phyloP scores from a whole-genome alignment of 2,329 filamentous ascomycete species.

The Ophiocordyceps robertsii region DNA sequence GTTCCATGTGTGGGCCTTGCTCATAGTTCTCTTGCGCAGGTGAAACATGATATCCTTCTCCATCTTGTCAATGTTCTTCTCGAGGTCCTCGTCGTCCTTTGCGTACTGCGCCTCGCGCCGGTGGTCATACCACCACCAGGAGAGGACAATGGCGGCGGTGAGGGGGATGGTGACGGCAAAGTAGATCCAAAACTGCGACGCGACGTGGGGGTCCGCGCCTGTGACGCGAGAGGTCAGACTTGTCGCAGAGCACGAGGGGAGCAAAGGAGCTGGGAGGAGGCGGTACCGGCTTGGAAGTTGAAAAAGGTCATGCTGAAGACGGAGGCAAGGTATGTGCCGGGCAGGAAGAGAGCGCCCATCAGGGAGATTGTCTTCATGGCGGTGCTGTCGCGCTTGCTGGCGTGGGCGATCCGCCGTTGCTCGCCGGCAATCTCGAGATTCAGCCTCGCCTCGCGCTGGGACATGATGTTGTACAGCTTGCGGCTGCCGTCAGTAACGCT shows the following conservation, averaged over 20 bases:
- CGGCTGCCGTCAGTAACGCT: neutral
- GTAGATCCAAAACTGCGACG: constrained; percentile 43
- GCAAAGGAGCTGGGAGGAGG: neutral
- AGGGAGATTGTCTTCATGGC: constrained; percentile 54
- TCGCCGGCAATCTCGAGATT: constrained; percentile 50
- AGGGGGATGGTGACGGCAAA: constrained; percentile 47
- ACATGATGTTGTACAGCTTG: constrained; percentile 53
- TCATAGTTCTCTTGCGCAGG: constrained; percentile 43
- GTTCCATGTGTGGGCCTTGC: constrained; percentile 40
- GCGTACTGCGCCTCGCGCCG: constrained; percentile 34
- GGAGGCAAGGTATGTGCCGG: constrained; percentile 48
- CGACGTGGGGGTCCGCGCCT: constrained; percentile 1
- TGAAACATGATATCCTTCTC: constrained; percentile 43
- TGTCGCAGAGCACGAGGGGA: neutral
- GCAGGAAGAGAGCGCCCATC: constrained; percentile 49
- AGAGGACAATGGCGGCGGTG: constrained; percentile 37
- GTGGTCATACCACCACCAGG: constrained; percentile 42
- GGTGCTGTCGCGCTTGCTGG: constrained; percentile 47
- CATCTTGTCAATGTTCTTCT: constrained; percentile 41
- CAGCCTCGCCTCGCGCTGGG: constrained; percentile 49
- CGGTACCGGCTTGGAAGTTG: constrained; percentile 38
- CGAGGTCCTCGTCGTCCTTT: constrained; percentile 35
- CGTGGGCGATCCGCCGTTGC: constrained; percentile 44
- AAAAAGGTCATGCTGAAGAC: constrained; percentile 57
- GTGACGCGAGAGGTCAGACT: neutral